Evolutionary conservation across 345 rosid species (phyloP).

Genomic region (Abelmoschus esculentus): DNA sequence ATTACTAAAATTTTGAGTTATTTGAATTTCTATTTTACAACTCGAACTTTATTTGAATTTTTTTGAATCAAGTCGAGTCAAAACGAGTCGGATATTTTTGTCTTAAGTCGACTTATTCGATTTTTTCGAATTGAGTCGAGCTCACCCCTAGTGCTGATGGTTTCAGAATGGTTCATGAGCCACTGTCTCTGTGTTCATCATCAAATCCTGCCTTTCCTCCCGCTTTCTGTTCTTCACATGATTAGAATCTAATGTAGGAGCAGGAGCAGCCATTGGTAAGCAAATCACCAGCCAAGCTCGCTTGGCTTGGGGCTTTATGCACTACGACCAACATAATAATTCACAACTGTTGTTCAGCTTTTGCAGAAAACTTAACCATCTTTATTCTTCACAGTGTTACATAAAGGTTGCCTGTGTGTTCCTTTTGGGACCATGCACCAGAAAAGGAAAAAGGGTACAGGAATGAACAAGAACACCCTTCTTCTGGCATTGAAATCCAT

Average conservation of each 20-base stretch:
- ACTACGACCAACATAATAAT: background rate
- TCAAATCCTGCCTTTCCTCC: too few species aligned
- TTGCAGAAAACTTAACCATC: conserved; percentile 8
- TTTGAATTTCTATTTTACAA: too few species aligned
- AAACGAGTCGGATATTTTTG: too few species aligned
- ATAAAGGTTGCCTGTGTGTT: conserved; percentile 18
- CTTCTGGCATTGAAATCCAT: conserved; percentile 4
- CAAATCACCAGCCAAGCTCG: background rate
- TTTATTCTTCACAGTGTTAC: conserved; percentile 5
- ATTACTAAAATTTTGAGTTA: too few species aligned
- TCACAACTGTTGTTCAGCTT: conserved; percentile 11
- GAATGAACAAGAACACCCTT: background rate
- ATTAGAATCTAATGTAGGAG: too few species aligned
- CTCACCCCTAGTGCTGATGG: background rate
- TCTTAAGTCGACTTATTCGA: too few species aligned
- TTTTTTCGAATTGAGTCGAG: too few species aligned
- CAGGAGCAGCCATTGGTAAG: too few species aligned
- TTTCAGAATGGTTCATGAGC: background rate
- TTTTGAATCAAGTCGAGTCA: too few species aligned
- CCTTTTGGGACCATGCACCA: conserved; percentile 18
- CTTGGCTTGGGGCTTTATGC: background rate
- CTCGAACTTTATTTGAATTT: too few species aligned
- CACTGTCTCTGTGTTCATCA: background rate
- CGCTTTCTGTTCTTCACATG: too few species aligned
- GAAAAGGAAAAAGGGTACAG: too few species aligned